Percentiles rank a stretch among this genome's conserved stretches.
phyloP scores from a whole-genome alignment of 805 yeast genomes.

The Myxozyma melibiosi region DNA sequence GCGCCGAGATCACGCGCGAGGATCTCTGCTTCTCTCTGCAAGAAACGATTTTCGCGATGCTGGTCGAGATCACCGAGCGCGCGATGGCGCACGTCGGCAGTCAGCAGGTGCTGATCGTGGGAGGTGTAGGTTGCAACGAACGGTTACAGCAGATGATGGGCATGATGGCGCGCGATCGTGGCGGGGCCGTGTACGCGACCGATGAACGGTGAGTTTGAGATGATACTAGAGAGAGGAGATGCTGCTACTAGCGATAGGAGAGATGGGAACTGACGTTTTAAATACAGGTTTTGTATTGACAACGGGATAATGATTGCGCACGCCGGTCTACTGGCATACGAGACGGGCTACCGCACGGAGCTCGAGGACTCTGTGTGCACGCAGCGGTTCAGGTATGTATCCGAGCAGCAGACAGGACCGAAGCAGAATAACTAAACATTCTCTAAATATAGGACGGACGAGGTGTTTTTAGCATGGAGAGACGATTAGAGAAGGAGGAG shows the following conservation, averaged over 20 bases:
- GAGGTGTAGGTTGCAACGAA: conserved; percentile 97
- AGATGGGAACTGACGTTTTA: neutral
- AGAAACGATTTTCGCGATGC: conserved; percentile 91
- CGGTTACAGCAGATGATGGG: conserved; percentile 95
- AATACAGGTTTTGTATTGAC: conserved; percentile 77
- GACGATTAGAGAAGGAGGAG: too few relatives aligned
- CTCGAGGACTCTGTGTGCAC: conserved; percentile 80
- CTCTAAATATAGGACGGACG: conserved; percentile 22
- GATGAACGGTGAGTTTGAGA: conserved; percentile 68
- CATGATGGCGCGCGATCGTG: conserved; percentile 85
- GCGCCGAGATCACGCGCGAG: conserved; percentile 66
- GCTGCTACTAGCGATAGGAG: neutral
- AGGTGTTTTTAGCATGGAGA: conserved; percentile 29
- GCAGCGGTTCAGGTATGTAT: conserved; percentile 68
- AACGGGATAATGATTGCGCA: conserved; percentile 99
- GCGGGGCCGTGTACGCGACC: conserved; percentile 89
- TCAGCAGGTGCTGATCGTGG: conserved; percentile 88
- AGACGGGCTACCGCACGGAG: conserved; percentile 70
- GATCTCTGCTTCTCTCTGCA: conserved; percentile 93
- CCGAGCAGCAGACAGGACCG: neutral
- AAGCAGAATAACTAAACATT: neutral
- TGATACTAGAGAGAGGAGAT: neutral
- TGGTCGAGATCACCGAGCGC: conserved; percentile 95
- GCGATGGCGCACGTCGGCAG: conserved; percentile 98
- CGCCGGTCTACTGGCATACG: conserved; percentile 84